Base-by-base conservation (phyloP, 2,329 filamentous ascomycete genomes). In the Mycosphaerella sp. region DNA sequence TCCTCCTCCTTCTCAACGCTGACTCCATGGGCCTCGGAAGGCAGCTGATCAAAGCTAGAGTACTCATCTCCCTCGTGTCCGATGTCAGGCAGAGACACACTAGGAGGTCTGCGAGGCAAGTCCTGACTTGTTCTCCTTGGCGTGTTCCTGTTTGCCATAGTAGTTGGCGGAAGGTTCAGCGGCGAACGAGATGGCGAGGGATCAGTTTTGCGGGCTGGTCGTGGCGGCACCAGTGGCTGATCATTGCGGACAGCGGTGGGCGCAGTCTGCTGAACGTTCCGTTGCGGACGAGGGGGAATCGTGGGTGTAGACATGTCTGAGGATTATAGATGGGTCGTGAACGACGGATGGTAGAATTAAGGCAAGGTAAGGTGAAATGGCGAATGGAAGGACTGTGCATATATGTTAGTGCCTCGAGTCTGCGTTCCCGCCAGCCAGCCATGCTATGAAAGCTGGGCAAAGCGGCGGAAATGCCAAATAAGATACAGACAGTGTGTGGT, bases 1-100 rank as follows among this genome's bases (percentile, higher is more conserved):
- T 61, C 57, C 6, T 37, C 39, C 9, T 44, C 40, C 7, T 37
- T 42, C 8, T 44, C 37, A 2, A 42, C 42, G 25, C 46, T 41
- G 37, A 68, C 65, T 21, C 49, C 54, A 40, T 62, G 57, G 2
- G 64, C 64, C 41, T 66, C 65, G n/a, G 59, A n/a, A 10, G 64
- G 65, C 58, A 71, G 66, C 56, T 72, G 69, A 44, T 68, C 63
- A 44, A 81, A 73, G 63, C 80, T 85, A 46, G 81, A 87, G 71
- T 96, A 96, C 72, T 96, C 91, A 60, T 78, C 82, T 56, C 91
- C 91, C 72, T 96, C 91, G 66, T 96, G 84, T 52, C 91, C 91
- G 49, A 95, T 78, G 39, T 56, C 49, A 1, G 91, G 91, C 66
- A 96, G 79, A 21, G 55, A 55, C 50, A 95, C 87, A 65, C 87